Percentiles rank a stretch among this genome's conserved stretches.
These are phyloP conservation scores for Pseudopithomyces maydicus DNA, from an alignment of 2,329 filamentous ascomycete species.

Conservation along the genomic window DNA sequence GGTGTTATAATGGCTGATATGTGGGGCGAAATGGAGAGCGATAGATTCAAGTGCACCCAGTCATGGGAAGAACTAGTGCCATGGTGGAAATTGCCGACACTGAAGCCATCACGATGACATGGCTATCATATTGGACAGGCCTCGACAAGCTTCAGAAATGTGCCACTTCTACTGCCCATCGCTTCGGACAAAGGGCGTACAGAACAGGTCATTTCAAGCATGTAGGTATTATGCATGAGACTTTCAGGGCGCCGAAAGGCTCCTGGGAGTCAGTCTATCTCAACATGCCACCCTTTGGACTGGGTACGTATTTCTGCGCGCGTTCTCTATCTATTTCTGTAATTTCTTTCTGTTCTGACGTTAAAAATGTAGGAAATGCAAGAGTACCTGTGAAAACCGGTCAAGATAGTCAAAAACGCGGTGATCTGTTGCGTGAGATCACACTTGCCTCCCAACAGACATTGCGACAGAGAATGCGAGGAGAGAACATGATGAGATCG, in stretches of 20 bases:
- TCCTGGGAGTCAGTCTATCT: conserved; percentile 9
- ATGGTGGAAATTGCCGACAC: neutral
- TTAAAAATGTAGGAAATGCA: neutral
- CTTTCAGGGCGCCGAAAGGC: conserved; percentile 6
- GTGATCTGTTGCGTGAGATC: neutral
- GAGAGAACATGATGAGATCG: neutral
- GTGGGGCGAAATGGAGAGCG: neutral
- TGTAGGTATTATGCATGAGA: conserved; percentile 12
- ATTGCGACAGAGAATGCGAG: neutral
- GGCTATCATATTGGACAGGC: conserved; percentile 11
- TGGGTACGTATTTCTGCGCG: conserved; percentile 9
- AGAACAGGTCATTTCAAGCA: neutral
- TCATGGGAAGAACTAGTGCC: neutral
- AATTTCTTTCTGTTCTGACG: neutral
- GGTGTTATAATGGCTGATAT: neutral
- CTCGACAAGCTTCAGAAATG: conserved; percentile 5
- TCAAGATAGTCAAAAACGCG: neutral
- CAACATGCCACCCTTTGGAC: conserved; percentile 9
- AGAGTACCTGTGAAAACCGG: neutral
- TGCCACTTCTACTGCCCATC: neutral
- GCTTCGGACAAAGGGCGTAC: neutral
- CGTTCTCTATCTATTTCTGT: too few species aligned
- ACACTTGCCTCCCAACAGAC: neutral
- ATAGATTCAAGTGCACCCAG: neutral
- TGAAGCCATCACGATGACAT: conserved; percentile 1